These are phyloP conservation scores for Martensiomyces pterosporus DNA, from an alignment of 192 early-diverging fungal genomes.

Conservation along the genomic window DNA sequence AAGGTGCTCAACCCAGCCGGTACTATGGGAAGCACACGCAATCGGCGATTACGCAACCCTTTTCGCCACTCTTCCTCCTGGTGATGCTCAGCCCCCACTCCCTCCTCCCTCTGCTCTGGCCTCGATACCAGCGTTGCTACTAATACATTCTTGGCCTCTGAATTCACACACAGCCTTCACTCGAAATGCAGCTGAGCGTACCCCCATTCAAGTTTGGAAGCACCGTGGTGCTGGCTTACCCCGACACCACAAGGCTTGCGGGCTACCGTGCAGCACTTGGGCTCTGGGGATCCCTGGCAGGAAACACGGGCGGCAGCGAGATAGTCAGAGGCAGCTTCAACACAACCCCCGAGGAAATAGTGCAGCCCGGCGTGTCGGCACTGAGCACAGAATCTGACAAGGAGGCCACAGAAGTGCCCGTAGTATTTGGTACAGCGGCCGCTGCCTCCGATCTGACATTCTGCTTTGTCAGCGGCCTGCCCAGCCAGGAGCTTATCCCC, in stretches of 20 bases:
- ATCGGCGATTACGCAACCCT: not conserved
- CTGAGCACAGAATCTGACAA: not conserved
- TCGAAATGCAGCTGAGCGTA: conserved; percentile 28
- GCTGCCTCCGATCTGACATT: conserved; percentile 12
- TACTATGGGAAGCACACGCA: too few relatives aligned
- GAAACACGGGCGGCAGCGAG: not conserved
- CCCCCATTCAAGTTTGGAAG: conserved; percentile 21
- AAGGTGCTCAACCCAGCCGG: too few relatives aligned
- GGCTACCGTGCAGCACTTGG: conserved; percentile 41
- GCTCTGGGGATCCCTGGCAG: conserved; percentile 15
- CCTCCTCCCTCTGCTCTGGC: too few relatives aligned
- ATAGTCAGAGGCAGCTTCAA: not conserved
- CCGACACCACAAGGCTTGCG: conserved; percentile 36
- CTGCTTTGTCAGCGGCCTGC: conserved; percentile 37
- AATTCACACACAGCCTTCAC: too few relatives aligned
- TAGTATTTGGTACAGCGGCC: conserved; percentile 13
- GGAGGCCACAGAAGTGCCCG: conserved; percentile 1
- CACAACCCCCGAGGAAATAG: not conserved
- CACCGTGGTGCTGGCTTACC: conserved; percentile 38
- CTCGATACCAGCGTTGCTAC: too few relatives aligned
- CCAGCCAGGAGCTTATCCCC: conserved; percentile 18
- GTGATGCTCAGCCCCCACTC: too few relatives aligned
- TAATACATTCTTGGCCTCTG: too few relatives aligned
- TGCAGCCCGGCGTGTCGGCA: not conserved
- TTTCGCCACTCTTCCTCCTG: not conserved